Evolutionary conservation across 495 filamentous ascomycete genomes (phyloP).

Genomic region (Hyaloscypha bicolor): DNA sequence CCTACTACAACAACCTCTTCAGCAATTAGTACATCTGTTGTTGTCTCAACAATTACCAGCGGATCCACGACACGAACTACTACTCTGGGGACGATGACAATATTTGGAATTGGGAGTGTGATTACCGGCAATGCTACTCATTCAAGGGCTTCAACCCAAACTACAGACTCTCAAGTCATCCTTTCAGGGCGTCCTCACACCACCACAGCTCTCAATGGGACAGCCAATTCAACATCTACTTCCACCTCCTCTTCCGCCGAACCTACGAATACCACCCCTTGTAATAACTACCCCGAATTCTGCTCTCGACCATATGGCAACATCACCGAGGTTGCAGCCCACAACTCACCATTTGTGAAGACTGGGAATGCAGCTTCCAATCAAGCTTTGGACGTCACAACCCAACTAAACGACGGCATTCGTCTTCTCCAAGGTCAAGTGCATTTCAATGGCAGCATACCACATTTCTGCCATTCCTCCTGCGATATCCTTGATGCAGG

Average conservation of each 20-base stretch:
- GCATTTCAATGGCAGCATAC: slow-evolving; percentile 28
- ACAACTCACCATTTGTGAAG: slow-evolving; percentile 84
- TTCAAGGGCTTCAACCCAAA: slow-evolving; percentile 22
- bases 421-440: slow-evolving; percentile 91
- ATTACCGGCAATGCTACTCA: slow-evolving; percentile 39
- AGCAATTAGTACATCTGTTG: slow-evolving; percentile 24
- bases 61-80: slow-evolving; percentile 28
- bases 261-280: slow-evolving; percentile 71
- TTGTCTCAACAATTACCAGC: slow-evolving; percentile 25
- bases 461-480: slow-evolving; percentile 76
- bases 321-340: slow-evolving; percentile 82
- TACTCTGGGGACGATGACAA: slow-evolving; percentile 30
- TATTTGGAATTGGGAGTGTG: slow-evolving; percentile 23
- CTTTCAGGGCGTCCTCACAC: slow-evolving; percentile 42
- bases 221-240: slow-evolving; percentile 39
- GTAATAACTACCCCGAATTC: slow-evolving; percentile 85
- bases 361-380: slow-evolving; percentile 68
- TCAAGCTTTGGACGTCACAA: slow-evolving; percentile 67
- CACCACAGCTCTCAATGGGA: slow-evolving; percentile 32
- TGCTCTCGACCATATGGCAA: slow-evolving; percentile 84
- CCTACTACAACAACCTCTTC: slow-evolving; percentile 25
- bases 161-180: slow-evolving; percentile 20
- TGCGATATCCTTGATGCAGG: slow-evolving; percentile 85
- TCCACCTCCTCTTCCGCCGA: slow-evolving; percentile 44
- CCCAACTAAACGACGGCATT: slow-evolving; percentile 87